Base-by-base conservation (phyloP, 805 yeast genomes). In the Jamesozyma lodderae region DNA sequence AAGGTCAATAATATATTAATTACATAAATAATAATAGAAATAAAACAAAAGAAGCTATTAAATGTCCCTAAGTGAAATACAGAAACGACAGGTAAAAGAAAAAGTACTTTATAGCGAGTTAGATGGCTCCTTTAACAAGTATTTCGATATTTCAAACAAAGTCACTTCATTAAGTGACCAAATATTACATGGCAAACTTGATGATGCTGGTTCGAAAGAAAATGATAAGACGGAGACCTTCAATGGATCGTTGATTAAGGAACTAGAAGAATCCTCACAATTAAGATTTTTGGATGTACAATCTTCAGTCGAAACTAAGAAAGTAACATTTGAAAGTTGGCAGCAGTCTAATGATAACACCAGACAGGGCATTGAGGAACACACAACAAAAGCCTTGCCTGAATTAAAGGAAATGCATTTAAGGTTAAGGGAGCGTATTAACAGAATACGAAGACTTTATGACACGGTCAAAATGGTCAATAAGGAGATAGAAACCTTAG, bases 31-130 rank as follows among this genome's bases (percentile, higher is more conserved):
- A 26, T 13, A 26, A 26, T 10, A 26, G 10, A n/a, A 26, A 26
- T 26, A 11, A 26, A 26, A 10, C n/a, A 24, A 24, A 24, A 24
- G 10, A 24, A 24, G n/a, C n/a, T 11, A 24, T 29, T 11, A 16
- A 3, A 40, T 33, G 39, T 27, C 38, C 23, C 31, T 44, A 17
- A 45, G 40, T 11, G 33, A 41, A 9, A 16, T 27, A 6, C 52
- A 51, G 34, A 41, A 38, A 5, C 48, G 42, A 19, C 46, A 47
- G 30, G 52, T 53, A 15, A 44, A 47, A 18, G 45, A 39, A 11
- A 55, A 53, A 35, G 59, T 55, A 2, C 41, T 34, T 7, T 53
- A 46, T 35, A 52, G 52, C 37, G 60, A 55, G 30, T 44, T 45
- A 6, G 60, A 57, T 36, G 30, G 44, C 13, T 44, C 52, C 3